A percentile compares a stretch with the other conserved stretches of the same genome.
phyloP scores from a whole-genome alignment of 2,329 filamentous ascomycete species.

The Fusarium sarcochroum region DNA sequence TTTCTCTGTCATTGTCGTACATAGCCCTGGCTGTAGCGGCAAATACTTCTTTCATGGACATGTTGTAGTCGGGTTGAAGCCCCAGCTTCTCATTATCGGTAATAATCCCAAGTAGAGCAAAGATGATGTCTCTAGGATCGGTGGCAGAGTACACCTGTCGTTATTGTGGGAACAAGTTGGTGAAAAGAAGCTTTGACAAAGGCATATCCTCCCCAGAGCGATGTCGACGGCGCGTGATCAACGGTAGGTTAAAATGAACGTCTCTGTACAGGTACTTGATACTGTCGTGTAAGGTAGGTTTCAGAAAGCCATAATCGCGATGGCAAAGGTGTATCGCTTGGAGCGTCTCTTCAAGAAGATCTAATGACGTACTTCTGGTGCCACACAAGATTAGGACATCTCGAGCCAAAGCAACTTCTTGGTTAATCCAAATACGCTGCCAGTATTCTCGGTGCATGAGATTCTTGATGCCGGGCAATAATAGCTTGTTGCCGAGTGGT shows the following conservation, averaged over 20 bases:
- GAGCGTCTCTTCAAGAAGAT: background rate
- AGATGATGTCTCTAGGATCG: constrained; percentile 39
- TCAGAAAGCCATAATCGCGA: background rate
- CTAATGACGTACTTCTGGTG: background rate
- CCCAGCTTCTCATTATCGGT: background rate
- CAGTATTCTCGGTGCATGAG: background rate
- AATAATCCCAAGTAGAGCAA: constrained; percentile 35
- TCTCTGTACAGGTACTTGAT: background rate
- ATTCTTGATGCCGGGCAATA: background rate
- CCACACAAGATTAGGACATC: background rate
- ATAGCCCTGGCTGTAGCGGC: constrained; percentile 1
- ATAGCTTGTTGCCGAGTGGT: background rate
- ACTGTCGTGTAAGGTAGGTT: no score
- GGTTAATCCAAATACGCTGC: constrained; percentile 3
- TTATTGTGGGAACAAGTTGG: no score
- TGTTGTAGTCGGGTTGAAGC: background rate
- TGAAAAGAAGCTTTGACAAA: background rate
- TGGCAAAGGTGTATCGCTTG: background rate
- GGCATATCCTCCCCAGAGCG: background rate
- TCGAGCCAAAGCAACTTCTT: constrained; percentile 1
- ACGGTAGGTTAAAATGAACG: background rate
- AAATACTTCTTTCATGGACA: background rate
- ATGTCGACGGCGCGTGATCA: background rate
- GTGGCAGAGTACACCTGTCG: constrained; percentile 8
- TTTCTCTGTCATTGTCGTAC: background rate